A percentile compares a stretch with the other conserved stretches of the same genome.
Conservation (phyloP, 129 eudicot species). For the Chrysanthemum makinoi region DNA sequence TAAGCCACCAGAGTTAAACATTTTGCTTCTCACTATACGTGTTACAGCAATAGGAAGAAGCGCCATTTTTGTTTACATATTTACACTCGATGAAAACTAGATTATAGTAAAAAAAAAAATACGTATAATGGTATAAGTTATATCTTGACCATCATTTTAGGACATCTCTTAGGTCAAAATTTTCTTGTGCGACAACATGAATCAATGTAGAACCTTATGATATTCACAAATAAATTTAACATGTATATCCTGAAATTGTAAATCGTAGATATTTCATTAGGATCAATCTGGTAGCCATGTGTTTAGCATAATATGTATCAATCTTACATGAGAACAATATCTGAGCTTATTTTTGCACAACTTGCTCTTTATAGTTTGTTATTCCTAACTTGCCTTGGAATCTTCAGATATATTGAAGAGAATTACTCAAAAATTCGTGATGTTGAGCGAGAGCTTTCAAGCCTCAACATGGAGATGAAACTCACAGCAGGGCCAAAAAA, state of each 20-base stretch:
- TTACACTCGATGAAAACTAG: background rate
- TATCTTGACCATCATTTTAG: slow-evolving; percentile 10
- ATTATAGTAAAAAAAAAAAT: background rate
- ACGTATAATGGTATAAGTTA: background rate
- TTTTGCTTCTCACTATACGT: slow-evolving; percentile 3
- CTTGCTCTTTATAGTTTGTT: background rate
- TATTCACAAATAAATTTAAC: background rate
- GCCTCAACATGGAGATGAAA: slow-evolving; percentile 87
- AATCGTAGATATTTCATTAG: too few relatives aligned
- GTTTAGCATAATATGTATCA: slow-evolving; percentile 14
- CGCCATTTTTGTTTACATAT: slow-evolving; percentile 1
- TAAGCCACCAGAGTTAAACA: background rate
- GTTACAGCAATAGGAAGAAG: background rate
- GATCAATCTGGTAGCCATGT: background rate
- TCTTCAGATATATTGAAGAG: slow-evolving; percentile 83
- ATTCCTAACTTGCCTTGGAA: slow-evolving; percentile 11
- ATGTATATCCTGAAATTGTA: background rate
- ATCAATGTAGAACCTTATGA: slow-evolving; percentile 6
- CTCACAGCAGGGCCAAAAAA: slow-evolving; percentile 98
- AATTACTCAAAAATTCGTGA: slow-evolving; percentile 95
- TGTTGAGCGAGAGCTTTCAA: slow-evolving; percentile 84
- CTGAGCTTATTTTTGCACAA: background rate
- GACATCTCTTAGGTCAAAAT: background rate
- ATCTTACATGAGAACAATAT: background rate
- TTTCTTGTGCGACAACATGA: background rate